Base-by-base conservation (phyloP, 371 early-diverging fungal genomes). In the Lichtheimia ornata region DNA sequence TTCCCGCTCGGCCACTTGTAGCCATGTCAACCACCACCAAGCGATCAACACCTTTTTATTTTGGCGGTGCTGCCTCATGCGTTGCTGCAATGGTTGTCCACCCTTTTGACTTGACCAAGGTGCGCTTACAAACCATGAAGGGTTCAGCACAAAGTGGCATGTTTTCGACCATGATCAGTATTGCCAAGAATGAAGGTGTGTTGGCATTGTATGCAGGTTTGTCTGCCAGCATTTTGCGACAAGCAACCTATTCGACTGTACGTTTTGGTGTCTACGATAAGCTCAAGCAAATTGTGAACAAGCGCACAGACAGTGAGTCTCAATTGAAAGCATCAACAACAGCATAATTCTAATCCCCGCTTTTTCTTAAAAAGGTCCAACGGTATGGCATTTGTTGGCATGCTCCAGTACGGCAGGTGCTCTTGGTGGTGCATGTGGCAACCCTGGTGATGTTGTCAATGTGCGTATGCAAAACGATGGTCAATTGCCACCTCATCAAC, bases 381-480 rank as follows among this genome's bases (percentile, higher is more conserved):
- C 79, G 12, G 67, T 77, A n/a, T 73, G 73, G 64, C 77, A 80
- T 51, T 65, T 83, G 50, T 66, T 88, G 1, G n/a, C 76, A 5
- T 76, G 84, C 9, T 86, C 84, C 1, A 70, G 82, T 17, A 58
- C 74, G 0, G 90, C 88, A 14, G 91, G 91, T 20, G 79, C 81
- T 3, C 71, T 83, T 13, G 90, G 88, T 51, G 91, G 90, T 13
- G 64, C 82, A 3, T 81, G 83, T 54, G 89, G 88, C n/a, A 86
- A 88, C 52, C 91, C 91, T 0, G 89, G 87, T n/a, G 92, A 91
- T 63, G 78, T 89, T 11, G 78, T 85, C 13, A 88, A 91, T 51
- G 84, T 90, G 40, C 72, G 88, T 12, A 79, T 89, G 86, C 90
- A 90, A 68, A 86, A 84, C 69, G 87, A 89, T 61, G 89, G 89